Evolutionary conservation across 176 grass and related monocot species (phyloP).

Genomic region (Carex cristatella): DNA sequence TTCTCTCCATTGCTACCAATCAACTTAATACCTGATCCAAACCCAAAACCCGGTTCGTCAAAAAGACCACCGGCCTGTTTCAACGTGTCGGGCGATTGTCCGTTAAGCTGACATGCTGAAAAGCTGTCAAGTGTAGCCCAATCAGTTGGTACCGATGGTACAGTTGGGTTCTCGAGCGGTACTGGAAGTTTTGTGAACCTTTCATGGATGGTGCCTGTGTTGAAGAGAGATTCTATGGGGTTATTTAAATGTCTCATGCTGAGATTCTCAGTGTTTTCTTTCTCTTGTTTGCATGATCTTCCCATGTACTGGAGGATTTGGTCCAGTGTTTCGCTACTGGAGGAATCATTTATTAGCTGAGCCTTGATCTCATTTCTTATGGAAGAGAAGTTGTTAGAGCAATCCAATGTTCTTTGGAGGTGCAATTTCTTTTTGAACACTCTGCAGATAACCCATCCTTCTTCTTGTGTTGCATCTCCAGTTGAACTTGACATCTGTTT

Average conservation of each 20-base stretch:
- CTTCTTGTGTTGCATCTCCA: constrained; percentile 59
- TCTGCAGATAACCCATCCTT: constrained; percentile 86
- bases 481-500: constrained; percentile 27
- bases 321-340: constrained; percentile 57
- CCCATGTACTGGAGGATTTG: constrained; percentile 81
- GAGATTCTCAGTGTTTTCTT: constrained; percentile 22
- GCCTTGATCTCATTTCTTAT: constrained; percentile 27
- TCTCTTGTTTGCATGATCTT: constrained; percentile 50
- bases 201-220: constrained; percentile 26
- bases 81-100: constrained; percentile 29
- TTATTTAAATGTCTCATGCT: background rate
- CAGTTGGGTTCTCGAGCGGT: constrained; percentile 35
- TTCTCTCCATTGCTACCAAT: background rate
- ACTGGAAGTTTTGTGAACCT: constrained; percentile 62
- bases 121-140: constrained; percentile 65
- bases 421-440: constrained; percentile 90
- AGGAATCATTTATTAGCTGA: constrained; percentile 35
- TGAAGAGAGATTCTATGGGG: background rate
- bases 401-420: constrained; percentile 28
- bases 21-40: constrained; percentile 23
- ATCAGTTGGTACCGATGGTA: constrained; percentile 24
- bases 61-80: constrained; percentile 29
- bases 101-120: constrained; percentile 52
- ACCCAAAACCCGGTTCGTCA: constrained; percentile 24
- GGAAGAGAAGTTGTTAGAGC: constrained; percentile 51